These are phyloP conservation scores for Colletotrichum spaethianum DNA, from an alignment of 2,329 filamentous ascomycete species.

Conservation along the genomic window DNA sequence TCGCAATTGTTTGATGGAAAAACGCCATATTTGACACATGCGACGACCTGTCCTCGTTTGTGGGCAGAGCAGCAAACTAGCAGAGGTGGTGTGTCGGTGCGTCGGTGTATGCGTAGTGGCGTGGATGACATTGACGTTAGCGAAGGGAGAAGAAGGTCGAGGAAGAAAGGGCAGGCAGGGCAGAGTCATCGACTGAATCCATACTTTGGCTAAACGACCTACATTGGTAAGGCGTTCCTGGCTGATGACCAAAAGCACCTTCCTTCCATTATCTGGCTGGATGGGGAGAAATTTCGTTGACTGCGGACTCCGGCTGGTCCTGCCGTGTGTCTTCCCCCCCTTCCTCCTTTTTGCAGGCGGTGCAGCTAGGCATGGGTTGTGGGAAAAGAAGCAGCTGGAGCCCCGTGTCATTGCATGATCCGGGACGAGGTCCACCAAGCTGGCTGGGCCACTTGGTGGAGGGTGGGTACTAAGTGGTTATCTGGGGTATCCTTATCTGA, in stretches of 20 bases:
- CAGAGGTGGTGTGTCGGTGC: neutral
- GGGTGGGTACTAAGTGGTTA: too few species aligned
- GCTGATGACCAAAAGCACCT: neutral
- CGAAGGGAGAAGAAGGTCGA: constrained; percentile 32
- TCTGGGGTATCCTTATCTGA: constrained; percentile 36
- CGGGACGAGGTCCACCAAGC: constrained; percentile 12
- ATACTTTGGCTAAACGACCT: neutral
- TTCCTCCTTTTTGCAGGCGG: neutral
- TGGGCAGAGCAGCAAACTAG: constrained; percentile 20
- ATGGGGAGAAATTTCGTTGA: neutral
- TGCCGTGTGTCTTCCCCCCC: neutral
- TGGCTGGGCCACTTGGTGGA: neutral
- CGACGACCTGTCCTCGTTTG: constrained; percentile 15
- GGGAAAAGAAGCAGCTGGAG: constrained; percentile 19
- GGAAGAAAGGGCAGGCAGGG: constrained; percentile 21
- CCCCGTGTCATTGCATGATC: constrained; percentile 38
- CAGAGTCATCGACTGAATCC: neutral
- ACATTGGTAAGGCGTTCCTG: neutral
- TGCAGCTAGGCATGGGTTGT: constrained; percentile 6
- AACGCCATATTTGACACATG: constrained; percentile 37
- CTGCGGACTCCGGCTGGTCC: neutral
- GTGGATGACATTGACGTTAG: constrained; percentile 13
- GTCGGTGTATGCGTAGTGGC: constrained; percentile 22
- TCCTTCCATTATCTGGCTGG: neutral
- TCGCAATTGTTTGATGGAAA: constrained; percentile 38